These are phyloP conservation scores for Teratosphaeriaceae sp. DNA, from an alignment of 2,329 filamentous ascomycete species.

Conservation along the genomic window DNA sequence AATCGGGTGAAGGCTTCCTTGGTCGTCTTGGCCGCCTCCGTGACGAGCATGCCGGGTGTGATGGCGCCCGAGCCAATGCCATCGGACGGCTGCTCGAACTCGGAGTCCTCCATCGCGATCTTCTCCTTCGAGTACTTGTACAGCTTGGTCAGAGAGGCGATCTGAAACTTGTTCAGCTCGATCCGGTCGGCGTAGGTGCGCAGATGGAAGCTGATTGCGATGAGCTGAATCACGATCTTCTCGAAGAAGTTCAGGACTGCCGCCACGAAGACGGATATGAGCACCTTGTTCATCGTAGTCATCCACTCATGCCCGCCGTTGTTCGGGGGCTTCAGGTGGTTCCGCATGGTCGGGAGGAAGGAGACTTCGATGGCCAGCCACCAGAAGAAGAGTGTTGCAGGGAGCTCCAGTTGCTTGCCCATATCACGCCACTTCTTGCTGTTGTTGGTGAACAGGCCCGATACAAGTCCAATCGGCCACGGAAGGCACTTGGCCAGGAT, in stretches of 20 bases:
- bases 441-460: conserved; percentile 76
- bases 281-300: conserved; percentile 71
- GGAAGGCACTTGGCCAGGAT: conserved; percentile 60
- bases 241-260: conserved; percentile 76
- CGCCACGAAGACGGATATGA: conserved; percentile 77
- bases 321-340: conserved; percentile 50
- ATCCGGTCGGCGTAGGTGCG: conserved; percentile 88
- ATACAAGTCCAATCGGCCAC: conserved; percentile 53
- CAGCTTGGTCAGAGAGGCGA: conserved; percentile 59
- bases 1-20: conserved; percentile 71
- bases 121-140: conserved; percentile 59
- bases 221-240: conserved; percentile 91
- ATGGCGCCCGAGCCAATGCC: conserved; percentile 52
- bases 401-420: conserved; percentile 76
- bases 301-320: conserved; percentile 59
- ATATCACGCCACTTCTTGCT: conserved; percentile 91
- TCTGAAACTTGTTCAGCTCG: conserved; percentile 86
- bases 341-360: conserved; percentile 73
- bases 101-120: conserved; percentile 65
- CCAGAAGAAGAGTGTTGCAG: conserved; percentile 85
- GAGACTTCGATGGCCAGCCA: conserved; percentile 80
- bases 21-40: conserved; percentile 65
- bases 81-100: conserved; percentile 55
- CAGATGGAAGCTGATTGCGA: conserved; percentile 86
- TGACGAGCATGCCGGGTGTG: conserved; percentile 67